phyloP scores from a whole-genome alignment of 2,329 filamentous ascomycete species.

The Penicillium sclerotiorum region DNA sequence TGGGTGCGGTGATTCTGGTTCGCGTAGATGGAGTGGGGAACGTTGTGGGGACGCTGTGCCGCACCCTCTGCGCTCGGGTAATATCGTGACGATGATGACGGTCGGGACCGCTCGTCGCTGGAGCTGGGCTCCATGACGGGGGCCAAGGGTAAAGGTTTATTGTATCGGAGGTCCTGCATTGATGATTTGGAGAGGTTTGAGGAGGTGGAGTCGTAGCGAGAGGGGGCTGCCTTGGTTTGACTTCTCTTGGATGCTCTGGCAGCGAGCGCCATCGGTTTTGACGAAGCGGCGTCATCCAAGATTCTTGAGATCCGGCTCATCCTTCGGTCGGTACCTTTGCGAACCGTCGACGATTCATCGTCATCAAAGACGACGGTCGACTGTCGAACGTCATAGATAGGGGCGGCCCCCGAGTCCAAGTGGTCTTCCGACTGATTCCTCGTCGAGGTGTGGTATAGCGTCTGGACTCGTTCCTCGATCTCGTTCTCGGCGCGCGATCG shows the following conservation, averaged over 20 bases:
- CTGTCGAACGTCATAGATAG: too few species aligned
- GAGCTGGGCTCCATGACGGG: constrained; percentile 27
- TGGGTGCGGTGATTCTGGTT: background rate
- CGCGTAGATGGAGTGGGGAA: background rate
- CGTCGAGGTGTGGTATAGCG: constrained; percentile 14
- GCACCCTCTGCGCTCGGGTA: background rate
- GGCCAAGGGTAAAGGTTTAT: constrained; percentile 44
- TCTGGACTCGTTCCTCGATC: constrained; percentile 19
- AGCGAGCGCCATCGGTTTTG: constrained; percentile 2
- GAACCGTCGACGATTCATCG: too few species aligned
- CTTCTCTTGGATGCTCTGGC: background rate
- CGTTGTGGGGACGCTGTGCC: constrained; percentile 14
- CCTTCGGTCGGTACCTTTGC: too few species aligned
- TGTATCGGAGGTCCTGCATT: constrained; percentile 37
- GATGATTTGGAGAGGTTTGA: constrained; percentile 22
- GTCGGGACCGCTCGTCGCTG: constrained; percentile 11
- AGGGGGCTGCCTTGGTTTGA: constrained; percentile 5
- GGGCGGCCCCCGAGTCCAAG: too few species aligned
- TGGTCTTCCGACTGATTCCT: constrained; percentile 21
- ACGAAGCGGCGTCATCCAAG: constrained; percentile 37
- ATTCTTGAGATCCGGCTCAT: too few species aligned
- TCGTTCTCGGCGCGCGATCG: constrained; percentile 14
- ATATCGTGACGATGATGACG: constrained; percentile 23
- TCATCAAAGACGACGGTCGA: too few species aligned
- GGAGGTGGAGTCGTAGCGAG: constrained; percentile 15